A percentile compares a stretch with the other conserved stretches of the same genome.
Evolutionary conservation across 2,329 filamentous ascomycete genomes (phyloP).

Genomic region (Pseudogymnoascus sp.): DNA sequence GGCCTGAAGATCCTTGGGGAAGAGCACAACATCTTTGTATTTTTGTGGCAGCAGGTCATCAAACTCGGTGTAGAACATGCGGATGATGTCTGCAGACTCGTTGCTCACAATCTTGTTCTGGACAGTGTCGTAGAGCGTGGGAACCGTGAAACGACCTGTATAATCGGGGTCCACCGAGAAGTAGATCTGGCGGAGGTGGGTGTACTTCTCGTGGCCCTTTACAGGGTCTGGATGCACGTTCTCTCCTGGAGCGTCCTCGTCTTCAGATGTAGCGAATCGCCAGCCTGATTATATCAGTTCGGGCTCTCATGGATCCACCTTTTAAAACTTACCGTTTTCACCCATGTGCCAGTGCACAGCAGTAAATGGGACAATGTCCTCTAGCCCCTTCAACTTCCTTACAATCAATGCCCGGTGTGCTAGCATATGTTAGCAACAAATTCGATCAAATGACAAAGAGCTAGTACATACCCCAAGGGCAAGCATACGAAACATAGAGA

Average conservation of each 20-base stretch:
- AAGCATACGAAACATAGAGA: slow-evolving; percentile 67
- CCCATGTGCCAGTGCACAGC: slow-evolving; percentile 54
- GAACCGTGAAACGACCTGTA: slow-evolving; percentile 60
- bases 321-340: slow-evolving; percentile 35
- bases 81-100: slow-evolving; percentile 75
- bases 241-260: slow-evolving; percentile 47
- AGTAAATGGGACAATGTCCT: slow-evolving; percentile 61
- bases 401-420: slow-evolving; percentile 79
- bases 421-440: slow-evolving; percentile 10
- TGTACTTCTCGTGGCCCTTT: slow-evolving; percentile 46
- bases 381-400: slow-evolving; percentile 82
- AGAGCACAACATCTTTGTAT: slow-evolving; percentile 55
- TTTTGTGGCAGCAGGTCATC: slow-evolving; percentile 57
- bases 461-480: slow-evolving; percentile 44
- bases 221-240: slow-evolving; percentile 58
- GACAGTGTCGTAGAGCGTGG: slow-evolving; percentile 58
- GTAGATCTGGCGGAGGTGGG: slow-evolving; percentile 53
- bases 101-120: slow-evolving; percentile 68
- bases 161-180: slow-evolving; percentile 59
- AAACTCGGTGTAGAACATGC: slow-evolving; percentile 75
- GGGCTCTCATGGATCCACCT: neutral
- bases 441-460: neutral
- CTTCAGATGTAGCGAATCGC: slow-evolving; percentile 54
- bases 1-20: slow-evolving; percentile 53
- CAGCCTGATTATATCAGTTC: slow-evolving; percentile 36